Base-by-base conservation (phyloP, 768 basidiomycete genomes). In the Coprinopsis cinerea region DNA sequence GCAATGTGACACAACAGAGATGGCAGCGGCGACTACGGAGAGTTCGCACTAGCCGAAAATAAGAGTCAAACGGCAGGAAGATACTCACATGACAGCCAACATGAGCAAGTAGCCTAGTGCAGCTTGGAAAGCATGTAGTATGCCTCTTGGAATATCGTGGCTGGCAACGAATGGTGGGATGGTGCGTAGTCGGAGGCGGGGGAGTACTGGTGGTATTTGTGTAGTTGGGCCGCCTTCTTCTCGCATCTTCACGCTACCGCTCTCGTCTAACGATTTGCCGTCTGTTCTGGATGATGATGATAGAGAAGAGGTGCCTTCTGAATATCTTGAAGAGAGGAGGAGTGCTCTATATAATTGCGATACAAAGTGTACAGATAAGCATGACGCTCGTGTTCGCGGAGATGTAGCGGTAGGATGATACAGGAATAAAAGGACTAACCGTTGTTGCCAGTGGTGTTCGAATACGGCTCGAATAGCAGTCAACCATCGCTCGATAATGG, bases 11-110 rank as follows among this genome's bases (percentile, higher is more conserved):
- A n/a, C n/a, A n/a, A n/a, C n/a, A n/a, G n/a, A n/a, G n/a, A n/a
- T n/a, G n/a, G n/a, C n/a, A n/a, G n/a, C n/a, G n/a, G n/a, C n/a
- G n/a, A n/a, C n/a, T n/a, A 48, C 47, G 7, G 26, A 54, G 39
- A 53, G 37, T 50, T 30, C 37, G 40, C 41, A 30, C 40, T 47
- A 27, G 26, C 44, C 22, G 20, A n/a, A 13, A 34, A 46, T 10
- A 32, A 41, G 18, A 30, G 14, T 27, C 25, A 27, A 48, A 36
- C 17, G 47, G 30, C 22, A 22, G 27, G 43, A n/a, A 17, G 22
- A 22, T 10, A 63, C 83, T 66, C 64, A 90, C 88, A 92, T 91
- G 58, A 88, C 74, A 7, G 78, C 80, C 61, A 92, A 64, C 92
- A 95, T 94, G 49, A 94, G 75, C 3, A 72, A 55, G 56, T 89